Evolutionary conservation across 116 monocot species (phyloP).

Genomic region (Thalassia testudinum): DNA sequence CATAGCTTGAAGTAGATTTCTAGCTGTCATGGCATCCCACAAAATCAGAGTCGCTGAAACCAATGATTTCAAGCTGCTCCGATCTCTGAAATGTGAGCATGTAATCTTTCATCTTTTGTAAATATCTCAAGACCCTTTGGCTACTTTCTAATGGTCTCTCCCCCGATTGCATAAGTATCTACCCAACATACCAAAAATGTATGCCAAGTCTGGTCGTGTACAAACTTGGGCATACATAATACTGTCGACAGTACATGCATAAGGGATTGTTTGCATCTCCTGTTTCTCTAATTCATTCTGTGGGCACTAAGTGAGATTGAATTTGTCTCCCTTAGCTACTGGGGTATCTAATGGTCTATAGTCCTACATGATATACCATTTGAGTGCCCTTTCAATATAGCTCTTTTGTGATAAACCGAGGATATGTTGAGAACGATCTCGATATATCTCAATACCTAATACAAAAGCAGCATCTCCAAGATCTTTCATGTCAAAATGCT

Average conservation of each 20-base stretch:
- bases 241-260: constrained; percentile 1
- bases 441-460: constrained; percentile 4
- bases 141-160: too few species aligned
- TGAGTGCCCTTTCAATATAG: background rate
- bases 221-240: constrained; percentile 10
- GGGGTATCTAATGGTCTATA: background rate
- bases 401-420: constrained; percentile 7
- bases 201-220: constrained; percentile 1
- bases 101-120: constrained; percentile 3
- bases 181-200: background rate
- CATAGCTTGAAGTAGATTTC: background rate
- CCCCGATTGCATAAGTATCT: constrained; percentile 1
- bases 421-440: background rate
- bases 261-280: constrained; percentile 2
- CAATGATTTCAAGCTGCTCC: constrained; percentile 2
- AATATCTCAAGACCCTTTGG: too few species aligned
- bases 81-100: background rate
- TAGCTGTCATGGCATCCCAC: too few species aligned
- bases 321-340: constrained; percentile 3
- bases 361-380: constrained; percentile 1
- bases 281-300: constrained; percentile 1
- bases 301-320: background rate
- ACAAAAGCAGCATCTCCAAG: constrained; percentile 2
- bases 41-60: background rate
- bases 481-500: constrained; percentile 14